phyloP scores from a whole-genome alignment of 31 red algal genomes.

The Bonnemaisonia californica region DNA sequence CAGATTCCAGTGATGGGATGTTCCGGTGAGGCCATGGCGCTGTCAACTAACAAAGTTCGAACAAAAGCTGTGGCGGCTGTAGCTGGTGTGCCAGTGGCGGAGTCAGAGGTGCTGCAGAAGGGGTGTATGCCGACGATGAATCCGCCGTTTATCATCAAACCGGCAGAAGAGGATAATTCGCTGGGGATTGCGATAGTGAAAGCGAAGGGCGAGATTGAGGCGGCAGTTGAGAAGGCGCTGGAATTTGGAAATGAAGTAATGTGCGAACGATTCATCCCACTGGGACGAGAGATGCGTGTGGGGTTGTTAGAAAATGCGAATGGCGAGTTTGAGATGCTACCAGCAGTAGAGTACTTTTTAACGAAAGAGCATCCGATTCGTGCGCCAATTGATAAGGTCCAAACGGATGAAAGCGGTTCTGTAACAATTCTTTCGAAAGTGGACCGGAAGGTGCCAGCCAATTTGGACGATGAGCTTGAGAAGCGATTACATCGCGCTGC shows the following conservation, averaged over 20 bases:
- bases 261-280: constrained; percentile 69
- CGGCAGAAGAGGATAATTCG: constrained; percentile 79
- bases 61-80: constrained; percentile 49
- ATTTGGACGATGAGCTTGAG: constrained; percentile 45
- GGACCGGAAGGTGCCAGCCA: constrained; percentile 24
- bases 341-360: constrained; percentile 69
- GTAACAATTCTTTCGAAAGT: not conserved
- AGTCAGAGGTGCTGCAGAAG: constrained; percentile 41
- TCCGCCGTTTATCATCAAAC: constrained; percentile 67
- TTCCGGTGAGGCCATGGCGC: constrained; percentile 54
- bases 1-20: constrained; percentile 62
- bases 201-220: constrained; percentile 14
- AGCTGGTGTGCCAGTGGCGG: constrained; percentile 60
- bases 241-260: constrained; percentile 70
- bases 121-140: constrained; percentile 37
- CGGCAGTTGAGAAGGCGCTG: constrained; percentile 42
- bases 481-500: constrained; percentile 40
- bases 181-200: constrained; percentile 51
- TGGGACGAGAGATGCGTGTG: constrained; percentile 64
- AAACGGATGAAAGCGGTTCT: not conserved
- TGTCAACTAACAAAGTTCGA: constrained; percentile 75
- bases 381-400: constrained; percentile 36
- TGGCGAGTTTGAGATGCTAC: constrained; percentile 68
- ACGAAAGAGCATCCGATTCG: constrained; percentile 52
- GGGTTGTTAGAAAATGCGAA: constrained; percentile 55